These are phyloP conservation scores for Monilinia fructicola DNA, from an alignment of 2,329 filamentous ascomycete genomes.

Conservation along the genomic window DNA sequence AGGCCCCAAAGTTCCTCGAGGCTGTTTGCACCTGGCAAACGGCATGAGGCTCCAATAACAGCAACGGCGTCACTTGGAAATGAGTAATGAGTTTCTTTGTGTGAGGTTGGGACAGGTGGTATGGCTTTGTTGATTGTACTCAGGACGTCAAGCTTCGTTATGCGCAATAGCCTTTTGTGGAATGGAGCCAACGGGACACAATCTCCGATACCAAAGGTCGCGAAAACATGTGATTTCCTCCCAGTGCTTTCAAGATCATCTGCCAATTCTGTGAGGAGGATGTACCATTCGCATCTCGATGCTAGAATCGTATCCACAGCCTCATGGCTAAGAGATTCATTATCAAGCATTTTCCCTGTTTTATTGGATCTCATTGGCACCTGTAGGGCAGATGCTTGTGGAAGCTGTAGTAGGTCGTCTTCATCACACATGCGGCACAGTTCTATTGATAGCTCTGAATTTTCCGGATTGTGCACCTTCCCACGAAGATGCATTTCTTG, in stretches of 20 bases:
- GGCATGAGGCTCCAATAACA: conserved; percentile 52
- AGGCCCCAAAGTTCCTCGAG: conserved; percentile 71
- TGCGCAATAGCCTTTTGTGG: background rate
- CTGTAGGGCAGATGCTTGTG: background rate
- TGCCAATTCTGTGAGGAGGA: conserved; percentile 19
- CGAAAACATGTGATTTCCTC: background rate
- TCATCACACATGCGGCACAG: conserved; percentile 3
- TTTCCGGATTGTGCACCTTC: conserved; percentile 27
- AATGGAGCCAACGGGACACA: conserved; percentile 14
- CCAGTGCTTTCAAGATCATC: conserved; percentile 8
- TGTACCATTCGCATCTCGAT: conserved; percentile 25
- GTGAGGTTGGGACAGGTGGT: too few species aligned
- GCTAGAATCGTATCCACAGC: conserved; percentile 19
- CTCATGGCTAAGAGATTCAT: conserved; percentile 7
- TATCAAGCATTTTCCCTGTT: background rate
- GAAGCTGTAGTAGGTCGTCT: background rate
- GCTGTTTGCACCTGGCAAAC: conserved; percentile 51
- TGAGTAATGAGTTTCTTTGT: background rate
- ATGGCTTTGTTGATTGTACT: background rate
- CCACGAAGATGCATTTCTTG: conserved; percentile 26
- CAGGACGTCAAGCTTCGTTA: background rate
- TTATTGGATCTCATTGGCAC: conserved; percentile 15
- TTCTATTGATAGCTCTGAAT: conserved; percentile 18
- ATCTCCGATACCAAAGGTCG: conserved; percentile 12
- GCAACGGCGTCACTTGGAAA: conserved; percentile 43